Base-by-base conservation (phyloP, 2,329 filamentous ascomycete genomes). In the Tolypocladium paradoxum region DNA sequence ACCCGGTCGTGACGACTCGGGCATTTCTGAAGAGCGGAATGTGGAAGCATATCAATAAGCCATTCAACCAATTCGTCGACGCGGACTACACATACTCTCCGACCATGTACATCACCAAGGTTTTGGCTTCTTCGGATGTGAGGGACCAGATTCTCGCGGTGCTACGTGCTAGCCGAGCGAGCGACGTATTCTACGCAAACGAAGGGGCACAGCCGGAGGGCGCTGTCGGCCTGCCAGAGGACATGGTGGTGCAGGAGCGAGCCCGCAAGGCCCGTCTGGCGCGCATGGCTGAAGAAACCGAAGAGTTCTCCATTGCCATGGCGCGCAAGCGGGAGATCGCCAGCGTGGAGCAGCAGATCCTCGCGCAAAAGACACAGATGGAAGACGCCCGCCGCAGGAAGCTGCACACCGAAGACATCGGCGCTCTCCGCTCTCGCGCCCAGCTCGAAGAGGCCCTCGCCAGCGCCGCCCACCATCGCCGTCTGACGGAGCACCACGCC, bases 41-140 rank as follows among this genome's bases (percentile, higher is more conserved):
- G 68, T 86, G 83, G 82, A 82, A 82, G 61, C 69, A 78, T 34
- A 68, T 86, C 60, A 86, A 86, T 66, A 76, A 80, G 55, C 70
- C 77, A 0, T 80, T 75, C 60, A 82, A 83, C 58, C 69, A 75
- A 55, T 82, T 75, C 65, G 76, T 67, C 1, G 70, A 77, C 43
- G 75, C 76, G 27, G 72, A 70, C 6, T 74, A 75, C 58, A 80
- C 76, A 1, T 87, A 84, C 65, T 87, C 83, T 0, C 78, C 83
- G 0, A 81, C 83, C 4, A 83, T 82, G 69, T 87, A 86, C 62
- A 73, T 83, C 22, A 60, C 65, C 36, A 76, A 74, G 45, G 63
- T 80, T 1, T 58, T 81, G 6, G 63, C 67, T 0, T 61, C 68
- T 5, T 68, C 70, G 2, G 71, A 74, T 24, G 53, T 60, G 14